A percentile compares a stretch with the other conserved stretches of the same genome.
Conservation (phyloP, 768 basidiomycete species). For the Russula lepida region DNA sequence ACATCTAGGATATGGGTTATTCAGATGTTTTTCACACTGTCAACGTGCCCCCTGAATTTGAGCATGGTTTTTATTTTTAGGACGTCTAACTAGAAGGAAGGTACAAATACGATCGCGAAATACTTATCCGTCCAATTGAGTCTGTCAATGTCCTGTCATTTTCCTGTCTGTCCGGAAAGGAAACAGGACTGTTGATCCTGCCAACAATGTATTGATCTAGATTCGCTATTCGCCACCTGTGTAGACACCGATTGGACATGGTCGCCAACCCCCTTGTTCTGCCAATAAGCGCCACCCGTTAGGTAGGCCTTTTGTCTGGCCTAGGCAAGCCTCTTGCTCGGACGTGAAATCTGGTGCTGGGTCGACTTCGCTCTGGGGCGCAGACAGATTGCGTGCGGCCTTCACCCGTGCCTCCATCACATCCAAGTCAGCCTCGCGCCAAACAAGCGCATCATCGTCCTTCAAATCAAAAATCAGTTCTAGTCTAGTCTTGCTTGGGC, state of each 20-base stretch:
- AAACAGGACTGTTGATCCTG: neutral
- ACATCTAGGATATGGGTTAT: neutral
- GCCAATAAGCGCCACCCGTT: slow-evolving; percentile 50
- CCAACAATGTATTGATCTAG: neutral
- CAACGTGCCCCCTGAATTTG: neutral
- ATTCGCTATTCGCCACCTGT: slow-evolving; percentile 16
- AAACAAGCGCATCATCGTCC: slow-evolving; percentile 21
- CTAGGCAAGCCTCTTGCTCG: neutral
- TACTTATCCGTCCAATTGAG: no score
- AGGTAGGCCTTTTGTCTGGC: slow-evolving; percentile 18
- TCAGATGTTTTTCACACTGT: no score
- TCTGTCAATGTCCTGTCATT: neutral
- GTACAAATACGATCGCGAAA: neutral
- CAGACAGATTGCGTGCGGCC: neutral
- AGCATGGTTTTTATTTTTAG: neutral
- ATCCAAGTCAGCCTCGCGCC: slow-evolving; percentile 42
- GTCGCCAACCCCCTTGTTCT: slow-evolving; percentile 42
- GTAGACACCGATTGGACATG: slow-evolving; percentile 62
- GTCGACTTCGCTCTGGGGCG: neutral
- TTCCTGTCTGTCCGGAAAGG: neutral
- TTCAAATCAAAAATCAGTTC: neutral
- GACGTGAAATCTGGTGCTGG: no score
- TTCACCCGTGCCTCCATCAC: slow-evolving; percentile 36
- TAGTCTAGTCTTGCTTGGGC: neutral
- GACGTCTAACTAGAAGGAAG: no score